A percentile compares a stretch with the other conserved stretches of the same genome.
phyloP scores from a whole-genome alignment of 73 alveolate species.

The Durusdinium trenchii region DNA sequence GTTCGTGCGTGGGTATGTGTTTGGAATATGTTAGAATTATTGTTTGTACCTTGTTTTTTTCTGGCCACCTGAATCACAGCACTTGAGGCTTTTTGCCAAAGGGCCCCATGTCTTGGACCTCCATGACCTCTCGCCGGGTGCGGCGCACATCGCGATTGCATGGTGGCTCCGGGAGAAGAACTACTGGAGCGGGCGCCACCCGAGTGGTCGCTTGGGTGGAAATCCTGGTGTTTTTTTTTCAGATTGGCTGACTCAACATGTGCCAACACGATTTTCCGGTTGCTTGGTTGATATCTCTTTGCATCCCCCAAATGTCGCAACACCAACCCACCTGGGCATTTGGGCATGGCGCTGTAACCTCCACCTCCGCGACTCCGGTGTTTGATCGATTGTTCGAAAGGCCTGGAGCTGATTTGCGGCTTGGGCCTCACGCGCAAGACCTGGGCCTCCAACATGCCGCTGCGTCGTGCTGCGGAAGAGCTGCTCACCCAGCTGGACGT shows the following conservation, averaged over 20 bases:
- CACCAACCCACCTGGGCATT: too few relatives aligned
- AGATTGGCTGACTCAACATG: background rate
- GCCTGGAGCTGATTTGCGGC: constrained; percentile 80
- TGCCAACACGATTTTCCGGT: background rate
- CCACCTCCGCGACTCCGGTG: background rate
- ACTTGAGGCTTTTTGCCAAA: constrained; percentile 32
- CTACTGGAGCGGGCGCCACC: constrained; percentile 59
- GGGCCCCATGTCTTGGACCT: constrained; percentile 10
- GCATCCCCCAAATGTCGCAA: too few relatives aligned
- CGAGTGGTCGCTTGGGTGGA: background rate
- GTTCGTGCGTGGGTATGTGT: too few relatives aligned
- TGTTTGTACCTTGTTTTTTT: too few relatives aligned
- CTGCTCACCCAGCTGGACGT: background rate
- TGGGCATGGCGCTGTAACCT: too few relatives aligned
- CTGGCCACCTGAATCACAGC: too few relatives aligned
- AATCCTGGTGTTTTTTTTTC: too few relatives aligned
- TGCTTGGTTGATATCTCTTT: background rate
- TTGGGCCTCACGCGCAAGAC: constrained; percentile 39
- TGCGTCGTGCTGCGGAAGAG: constrained; percentile 29
- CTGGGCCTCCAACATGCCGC: constrained; percentile 53
- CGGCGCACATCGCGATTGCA: constrained; percentile 44
- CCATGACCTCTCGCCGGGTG: constrained; percentile 88
- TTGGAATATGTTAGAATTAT: too few relatives aligned
- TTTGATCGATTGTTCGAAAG: background rate
- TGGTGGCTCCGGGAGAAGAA: constrained; percentile 67